phyloP scores from a whole-genome alignment of 148 eudicot genomes.

The Arbutus unedo region DNA sequence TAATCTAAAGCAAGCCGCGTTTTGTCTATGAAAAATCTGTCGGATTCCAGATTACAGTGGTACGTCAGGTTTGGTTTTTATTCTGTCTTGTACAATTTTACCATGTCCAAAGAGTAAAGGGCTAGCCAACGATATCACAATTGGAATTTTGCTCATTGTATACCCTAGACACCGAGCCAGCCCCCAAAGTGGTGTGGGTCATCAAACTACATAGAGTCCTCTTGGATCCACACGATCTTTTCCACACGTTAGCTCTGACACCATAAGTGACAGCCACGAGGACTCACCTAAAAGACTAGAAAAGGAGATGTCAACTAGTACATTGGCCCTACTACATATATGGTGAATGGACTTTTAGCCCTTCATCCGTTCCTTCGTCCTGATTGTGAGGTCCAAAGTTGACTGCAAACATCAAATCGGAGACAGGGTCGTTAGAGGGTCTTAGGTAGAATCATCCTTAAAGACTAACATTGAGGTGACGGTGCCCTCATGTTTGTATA shows the following conservation, averaged over 20 bases:
- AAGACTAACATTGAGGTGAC: background rate
- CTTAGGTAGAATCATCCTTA: background rate
- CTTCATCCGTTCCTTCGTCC: background rate
- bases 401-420: background rate
- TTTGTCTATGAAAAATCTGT: background rate
- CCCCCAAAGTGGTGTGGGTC: background rate
- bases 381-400: background rate
- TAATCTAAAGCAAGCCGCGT: background rate
- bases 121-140: background rate
- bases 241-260: background rate
- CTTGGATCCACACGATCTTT: background rate
- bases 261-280: background rate
- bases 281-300: background rate
- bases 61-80: background rate
- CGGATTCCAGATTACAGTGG: background rate
- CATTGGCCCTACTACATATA: background rate
- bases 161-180: background rate
- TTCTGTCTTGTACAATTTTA: background rate
- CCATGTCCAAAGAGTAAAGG: background rate
- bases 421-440: background rate
- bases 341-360: background rate
- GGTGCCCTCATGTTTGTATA: background rate
- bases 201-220: background rate
- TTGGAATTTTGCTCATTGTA: background rate
- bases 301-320: background rate